phyloP scores from a whole-genome alignment of 1,284 basidiomycete genomes.

The Cryptococcus sp. region DNA sequence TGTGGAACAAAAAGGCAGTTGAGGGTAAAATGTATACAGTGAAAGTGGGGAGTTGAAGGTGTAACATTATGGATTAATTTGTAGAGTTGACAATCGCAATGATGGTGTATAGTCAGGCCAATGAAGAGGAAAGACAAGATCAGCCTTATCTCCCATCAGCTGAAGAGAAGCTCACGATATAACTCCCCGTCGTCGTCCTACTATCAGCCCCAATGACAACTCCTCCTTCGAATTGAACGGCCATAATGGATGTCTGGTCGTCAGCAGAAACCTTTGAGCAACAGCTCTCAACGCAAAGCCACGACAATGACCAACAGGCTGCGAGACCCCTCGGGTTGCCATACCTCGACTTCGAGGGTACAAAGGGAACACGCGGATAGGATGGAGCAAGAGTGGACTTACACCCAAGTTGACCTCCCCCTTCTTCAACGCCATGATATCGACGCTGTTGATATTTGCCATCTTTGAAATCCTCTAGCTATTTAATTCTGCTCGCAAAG shows the following conservation, averaged over 20 bases:
- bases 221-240: conserved; percentile 90
- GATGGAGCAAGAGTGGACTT: conserved; percentile 41
- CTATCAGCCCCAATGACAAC: conserved; percentile 97
- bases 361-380: background rate
- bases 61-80: too few species aligned
- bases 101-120: background rate
- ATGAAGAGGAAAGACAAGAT: background rate
- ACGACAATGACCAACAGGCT: too few species aligned
- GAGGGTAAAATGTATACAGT: background rate
- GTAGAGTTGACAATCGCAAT: too few species aligned
- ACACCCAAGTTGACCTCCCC: conserved; percentile 94
- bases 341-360: background rate
- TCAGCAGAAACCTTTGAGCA: too few species aligned
- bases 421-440: conserved; percentile 61
- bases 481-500: too few species aligned
- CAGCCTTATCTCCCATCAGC: background rate
- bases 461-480: conserved; percentile 10
- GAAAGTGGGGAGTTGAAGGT: background rate
- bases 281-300: background rate
- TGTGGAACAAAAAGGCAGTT: background rate
- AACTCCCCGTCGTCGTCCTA: conserved; percentile 93
- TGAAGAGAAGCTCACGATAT: conserved; percentile 65
- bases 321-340: too few species aligned
- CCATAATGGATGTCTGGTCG: conserved; percentile 94
- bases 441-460: conserved; percentile 41